phyloP scores from a whole-genome alignment of 169 alveolate genomes.

The Toxoplasma gondii region DNA sequence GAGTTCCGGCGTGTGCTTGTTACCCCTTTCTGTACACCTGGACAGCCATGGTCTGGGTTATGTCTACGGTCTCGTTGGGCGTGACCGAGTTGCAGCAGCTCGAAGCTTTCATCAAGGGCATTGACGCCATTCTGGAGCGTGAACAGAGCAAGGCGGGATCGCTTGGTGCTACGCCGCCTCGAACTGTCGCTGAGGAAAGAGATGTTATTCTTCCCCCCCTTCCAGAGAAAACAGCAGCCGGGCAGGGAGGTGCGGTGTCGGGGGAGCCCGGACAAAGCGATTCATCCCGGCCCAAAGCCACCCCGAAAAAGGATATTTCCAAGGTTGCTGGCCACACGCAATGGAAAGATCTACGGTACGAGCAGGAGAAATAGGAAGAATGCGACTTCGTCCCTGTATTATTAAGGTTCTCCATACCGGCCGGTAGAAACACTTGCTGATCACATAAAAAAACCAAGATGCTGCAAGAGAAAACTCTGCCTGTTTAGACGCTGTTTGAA shows the following conservation, averaged over 20 bases:
- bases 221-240: neutral
- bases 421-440: too few relatives aligned
- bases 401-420: too few relatives aligned
- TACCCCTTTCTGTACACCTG: neutral
- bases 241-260: neutral
- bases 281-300: neutral
- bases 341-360: constrained; percentile 29
- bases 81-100: constrained; percentile 42
- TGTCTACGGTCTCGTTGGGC: constrained; percentile 30
- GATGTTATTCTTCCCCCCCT: neutral
- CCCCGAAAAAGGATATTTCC: neutral
- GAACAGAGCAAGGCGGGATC: neutral
- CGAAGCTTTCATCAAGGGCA: constrained; percentile 6
- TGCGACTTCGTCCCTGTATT: too few relatives aligned
- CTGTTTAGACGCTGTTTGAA: too few relatives aligned
- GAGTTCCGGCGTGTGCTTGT: too few relatives aligned
- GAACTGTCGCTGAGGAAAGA: constrained; percentile 9
- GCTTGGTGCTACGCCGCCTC: constrained; percentile 24
- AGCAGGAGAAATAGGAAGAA: too few relatives aligned
- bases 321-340: neutral
- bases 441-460: too few relatives aligned
- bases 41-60: constrained; percentile 35
- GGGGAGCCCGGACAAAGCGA: neutral
- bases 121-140: constrained; percentile 21
- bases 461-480: too few relatives aligned